Evolutionary conservation across 2,329 filamentous ascomycete species (phyloP).

Genomic region (Pyrenophora graminea): DNA sequence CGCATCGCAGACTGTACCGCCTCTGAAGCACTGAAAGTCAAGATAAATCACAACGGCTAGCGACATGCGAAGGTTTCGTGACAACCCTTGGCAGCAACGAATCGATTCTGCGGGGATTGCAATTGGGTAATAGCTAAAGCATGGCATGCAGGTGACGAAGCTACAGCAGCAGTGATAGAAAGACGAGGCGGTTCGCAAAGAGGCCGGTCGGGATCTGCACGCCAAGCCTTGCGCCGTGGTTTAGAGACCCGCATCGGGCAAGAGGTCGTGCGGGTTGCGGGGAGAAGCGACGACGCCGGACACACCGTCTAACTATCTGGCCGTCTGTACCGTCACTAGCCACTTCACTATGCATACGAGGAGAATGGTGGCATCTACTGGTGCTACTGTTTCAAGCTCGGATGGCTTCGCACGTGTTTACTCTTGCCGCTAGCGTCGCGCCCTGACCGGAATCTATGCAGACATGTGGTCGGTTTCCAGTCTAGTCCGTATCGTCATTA

Average conservation of each 20-base stretch:
- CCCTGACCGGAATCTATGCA: not conserved
- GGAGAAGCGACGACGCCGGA: conserved; percentile 3
- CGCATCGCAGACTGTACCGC: too few relatives aligned
- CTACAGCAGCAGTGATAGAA: not conserved
- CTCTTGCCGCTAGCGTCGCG: not conserved
- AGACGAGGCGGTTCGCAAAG: not conserved
- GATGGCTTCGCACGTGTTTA: not conserved
- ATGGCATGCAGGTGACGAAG: conserved; percentile 6
- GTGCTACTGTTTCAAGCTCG: not conserved
- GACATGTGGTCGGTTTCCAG: not conserved
- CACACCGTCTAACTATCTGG: not conserved
- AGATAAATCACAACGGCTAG: too few relatives aligned
- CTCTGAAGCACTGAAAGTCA: too few relatives aligned
- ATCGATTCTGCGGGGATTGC: too few relatives aligned
- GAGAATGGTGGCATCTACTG: not conserved
- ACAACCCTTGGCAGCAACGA: too few relatives aligned
- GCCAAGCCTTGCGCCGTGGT: conserved; percentile 12
- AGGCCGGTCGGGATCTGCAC: conserved; percentile 6
- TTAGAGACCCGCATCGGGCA: conserved; percentile 4
- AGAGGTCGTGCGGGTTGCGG: conserved; percentile 8
- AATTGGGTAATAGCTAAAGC: not conserved
- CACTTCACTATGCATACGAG: not conserved
- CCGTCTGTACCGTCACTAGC: not conserved
- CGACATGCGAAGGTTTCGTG: too few relatives aligned
- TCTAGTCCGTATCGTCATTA: not conserved